Conservation (phyloP, 345 rosid species). For the Salix exigua region DNA sequence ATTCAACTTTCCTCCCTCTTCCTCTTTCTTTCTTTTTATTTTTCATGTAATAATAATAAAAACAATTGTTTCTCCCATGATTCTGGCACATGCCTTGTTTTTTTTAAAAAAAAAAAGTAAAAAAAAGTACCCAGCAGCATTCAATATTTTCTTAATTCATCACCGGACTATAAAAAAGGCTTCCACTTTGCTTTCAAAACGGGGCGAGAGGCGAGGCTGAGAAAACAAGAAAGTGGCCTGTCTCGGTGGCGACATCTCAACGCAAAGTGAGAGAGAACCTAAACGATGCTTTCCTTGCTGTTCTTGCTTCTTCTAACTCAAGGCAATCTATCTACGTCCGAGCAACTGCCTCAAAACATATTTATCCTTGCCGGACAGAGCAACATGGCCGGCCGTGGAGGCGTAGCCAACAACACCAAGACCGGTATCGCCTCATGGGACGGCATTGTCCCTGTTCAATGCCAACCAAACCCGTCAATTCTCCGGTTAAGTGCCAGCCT, state of each 20-base stretch:
- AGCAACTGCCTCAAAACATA: slow-evolving; percentile 12
- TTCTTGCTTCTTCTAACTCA: background rate
- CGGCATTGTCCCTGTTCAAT: slow-evolving; percentile 22
- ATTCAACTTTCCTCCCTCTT: too few relatives aligned
- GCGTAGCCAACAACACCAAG: slow-evolving; percentile 12
- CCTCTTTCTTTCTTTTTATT: too few relatives aligned
- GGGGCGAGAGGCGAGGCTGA: background rate
- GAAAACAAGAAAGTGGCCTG: background rate
- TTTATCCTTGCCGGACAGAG: slow-evolving; percentile 33
- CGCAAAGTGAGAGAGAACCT: background rate
- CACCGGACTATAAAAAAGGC: background rate
- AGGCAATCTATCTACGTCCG: background rate
- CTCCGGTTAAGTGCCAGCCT: slow-evolving; percentile 13
- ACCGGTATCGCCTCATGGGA: slow-evolving; percentile 18
- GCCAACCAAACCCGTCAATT: slow-evolving; percentile 28
- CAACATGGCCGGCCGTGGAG: slow-evolving; percentile 37
- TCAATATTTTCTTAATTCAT: background rate
- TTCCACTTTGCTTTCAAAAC: background rate
- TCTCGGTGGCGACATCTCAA: background rate
- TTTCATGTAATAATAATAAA: too few relatives aligned
- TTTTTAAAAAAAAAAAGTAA: background rate
- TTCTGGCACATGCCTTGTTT: too few relatives aligned
- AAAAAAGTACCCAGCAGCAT: too few relatives aligned
- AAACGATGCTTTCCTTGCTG: slow-evolving; percentile 11
- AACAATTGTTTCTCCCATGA: too few relatives aligned